phyloP scores from a whole-genome alignment of 208 protist species.

The Tritrichomonas foetus region DNA sequence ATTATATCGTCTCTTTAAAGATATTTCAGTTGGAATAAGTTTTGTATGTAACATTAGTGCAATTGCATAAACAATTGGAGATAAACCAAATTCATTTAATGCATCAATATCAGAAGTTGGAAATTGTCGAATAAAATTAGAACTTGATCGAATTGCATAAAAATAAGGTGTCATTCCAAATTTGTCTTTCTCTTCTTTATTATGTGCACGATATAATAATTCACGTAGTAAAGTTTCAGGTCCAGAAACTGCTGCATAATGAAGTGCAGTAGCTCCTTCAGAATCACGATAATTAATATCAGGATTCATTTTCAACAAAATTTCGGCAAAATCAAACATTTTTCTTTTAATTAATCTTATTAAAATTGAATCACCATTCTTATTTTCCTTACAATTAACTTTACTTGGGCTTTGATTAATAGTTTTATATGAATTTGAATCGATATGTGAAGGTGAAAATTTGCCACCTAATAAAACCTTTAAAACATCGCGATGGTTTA shows the following conservation, averaged over 20 bases:
- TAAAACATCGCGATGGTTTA: neutral
- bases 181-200: neutral
- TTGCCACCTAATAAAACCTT: neutral
- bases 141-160: neutral
- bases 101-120: no score
- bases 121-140: no score
- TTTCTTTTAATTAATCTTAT: constrained; percentile 16
- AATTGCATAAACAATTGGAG: no score
- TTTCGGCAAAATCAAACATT: neutral
- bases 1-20: no score
- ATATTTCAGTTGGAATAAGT: no score
- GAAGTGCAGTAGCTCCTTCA: neutral
- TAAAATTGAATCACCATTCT: neutral
- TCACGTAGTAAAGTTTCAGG: neutral
- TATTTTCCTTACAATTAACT: no score
- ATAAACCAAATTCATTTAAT: no score
- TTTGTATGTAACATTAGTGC: no score
- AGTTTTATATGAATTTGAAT: no score
- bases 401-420: no score
- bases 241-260: neutral
- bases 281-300: neutral
- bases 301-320: neutral
- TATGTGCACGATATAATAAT: neutral
- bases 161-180: neutral
- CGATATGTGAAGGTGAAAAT: neutral